Conservation (phyloP, 805 yeast genomes). For the Ogataea methylovora region DNA sequence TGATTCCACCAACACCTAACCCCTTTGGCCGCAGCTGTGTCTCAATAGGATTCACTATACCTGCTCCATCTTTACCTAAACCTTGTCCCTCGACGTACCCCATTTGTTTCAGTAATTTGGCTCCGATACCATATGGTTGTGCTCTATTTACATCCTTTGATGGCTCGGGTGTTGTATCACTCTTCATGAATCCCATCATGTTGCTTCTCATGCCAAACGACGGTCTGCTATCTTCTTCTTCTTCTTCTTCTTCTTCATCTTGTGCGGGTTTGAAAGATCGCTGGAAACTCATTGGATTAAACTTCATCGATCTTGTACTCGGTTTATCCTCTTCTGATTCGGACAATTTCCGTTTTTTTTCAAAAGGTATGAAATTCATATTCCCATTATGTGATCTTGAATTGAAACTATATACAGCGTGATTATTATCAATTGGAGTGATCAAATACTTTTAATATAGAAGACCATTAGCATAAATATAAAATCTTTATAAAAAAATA, state of each 20-base stretch:
- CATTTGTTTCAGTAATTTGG: slow-evolving; percentile 69
- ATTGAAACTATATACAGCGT: no score
- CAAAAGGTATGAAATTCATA: no score
- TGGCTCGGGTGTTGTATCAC: background rate
- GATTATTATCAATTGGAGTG: no score
- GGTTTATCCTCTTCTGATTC: background rate
- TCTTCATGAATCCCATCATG: background rate
- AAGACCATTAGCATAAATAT: no score
- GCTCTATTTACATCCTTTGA: slow-evolving; percentile 1
- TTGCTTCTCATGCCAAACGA: slow-evolving; percentile 1
- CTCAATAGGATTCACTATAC: slow-evolving; percentile 77
- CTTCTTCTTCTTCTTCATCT: background rate
- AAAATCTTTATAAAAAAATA: no score
- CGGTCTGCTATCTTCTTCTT: slow-evolving; percentile 1
- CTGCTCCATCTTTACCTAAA: slow-evolving; percentile 65
- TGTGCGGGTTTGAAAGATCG: background rate
- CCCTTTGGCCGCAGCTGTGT: slow-evolving; percentile 59
- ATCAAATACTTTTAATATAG: no score
- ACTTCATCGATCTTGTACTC: background rate
- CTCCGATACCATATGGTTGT: slow-evolving; percentile 74
- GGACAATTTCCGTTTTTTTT: background rate
- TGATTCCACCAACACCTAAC: slow-evolving; percentile 65
- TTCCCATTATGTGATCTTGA: no score
- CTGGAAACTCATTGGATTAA: slow-evolving; percentile 3
- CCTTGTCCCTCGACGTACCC: slow-evolving; percentile 85